Percentiles rank a stretch among this genome's conserved stretches.
phyloP scores from a whole-genome alignment of 2,329 filamentous ascomycete genomes.

The Thielaviopsis musarum region DNA sequence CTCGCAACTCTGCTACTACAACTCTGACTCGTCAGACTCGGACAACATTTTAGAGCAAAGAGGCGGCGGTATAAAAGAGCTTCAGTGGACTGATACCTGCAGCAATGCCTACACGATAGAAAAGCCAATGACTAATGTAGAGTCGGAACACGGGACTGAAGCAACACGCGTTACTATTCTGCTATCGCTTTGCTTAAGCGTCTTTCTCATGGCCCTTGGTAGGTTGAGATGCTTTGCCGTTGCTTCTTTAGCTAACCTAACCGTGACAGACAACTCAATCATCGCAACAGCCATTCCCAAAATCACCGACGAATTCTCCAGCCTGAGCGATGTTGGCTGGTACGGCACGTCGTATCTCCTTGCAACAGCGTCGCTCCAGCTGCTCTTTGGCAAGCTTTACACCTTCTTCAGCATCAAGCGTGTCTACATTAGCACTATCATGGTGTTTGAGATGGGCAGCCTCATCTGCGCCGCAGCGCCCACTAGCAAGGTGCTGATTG shows the following conservation, averaged over 20 bases:
- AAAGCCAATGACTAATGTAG: background rate
- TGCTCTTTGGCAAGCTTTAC: constrained; percentile 26
- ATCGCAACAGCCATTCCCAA: constrained; percentile 28
- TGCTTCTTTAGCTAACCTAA: background rate
- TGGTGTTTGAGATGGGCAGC: constrained; percentile 28
- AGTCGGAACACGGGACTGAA: constrained; percentile 1
- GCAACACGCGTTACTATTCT: constrained; percentile 12
- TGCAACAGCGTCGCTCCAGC: constrained; percentile 24
- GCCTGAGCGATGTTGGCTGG: constrained; percentile 32
- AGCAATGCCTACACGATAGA: background rate
- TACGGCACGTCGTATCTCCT: constrained; percentile 29
- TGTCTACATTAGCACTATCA: constrained; percentile 22
- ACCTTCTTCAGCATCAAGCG: constrained; percentile 28
- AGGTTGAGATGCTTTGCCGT: background rate
- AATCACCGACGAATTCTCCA: constrained; percentile 26
- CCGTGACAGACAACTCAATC: constrained; percentile 21
- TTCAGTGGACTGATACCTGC: no score
- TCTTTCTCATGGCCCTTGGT: constrained; percentile 26
- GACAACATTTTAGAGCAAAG: no score
- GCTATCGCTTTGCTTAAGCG: constrained; percentile 18
- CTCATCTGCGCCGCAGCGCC: constrained; percentile 23
- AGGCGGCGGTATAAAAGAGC: no score
- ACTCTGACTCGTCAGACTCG: no score
- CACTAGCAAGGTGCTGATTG: constrained; percentile 20
- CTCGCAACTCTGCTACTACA: no score